Evolutionary conservation across 192 early-diverging fungal genomes (phyloP).

Genomic region (Backusella morwellensis): DNA sequence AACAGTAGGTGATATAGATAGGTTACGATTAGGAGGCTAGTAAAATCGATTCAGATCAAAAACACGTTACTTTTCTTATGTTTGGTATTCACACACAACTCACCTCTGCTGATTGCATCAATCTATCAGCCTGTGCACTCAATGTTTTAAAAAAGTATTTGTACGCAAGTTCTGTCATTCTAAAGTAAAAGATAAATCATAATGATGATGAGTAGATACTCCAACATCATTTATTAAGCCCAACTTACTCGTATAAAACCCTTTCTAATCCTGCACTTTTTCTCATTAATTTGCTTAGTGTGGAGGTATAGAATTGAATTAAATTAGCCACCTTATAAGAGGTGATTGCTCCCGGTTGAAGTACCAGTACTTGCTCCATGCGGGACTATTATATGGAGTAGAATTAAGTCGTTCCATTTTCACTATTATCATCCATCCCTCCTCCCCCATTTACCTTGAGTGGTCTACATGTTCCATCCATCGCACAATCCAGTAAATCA

Average conservation of each 20-base stretch:
- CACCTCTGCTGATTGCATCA: slow-evolving; percentile 49
- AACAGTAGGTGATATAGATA: slow-evolving; percentile 59
- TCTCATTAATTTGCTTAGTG: slow-evolving; percentile 61
- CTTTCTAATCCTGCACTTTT: slow-evolving; percentile 46
- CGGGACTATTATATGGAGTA: slow-evolving; percentile 44
- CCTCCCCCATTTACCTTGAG: slow-evolving; percentile 55
- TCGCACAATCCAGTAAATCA: slow-evolving; percentile 62
- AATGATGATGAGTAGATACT: background rate
- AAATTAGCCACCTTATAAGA: slow-evolving; percentile 69
- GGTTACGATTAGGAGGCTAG: slow-evolving; percentile 54
- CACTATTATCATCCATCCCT: background rate
- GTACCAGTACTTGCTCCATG: slow-evolving; percentile 73
- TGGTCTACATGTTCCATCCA: slow-evolving; percentile 73
- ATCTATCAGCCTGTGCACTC: slow-evolving; percentile 45
- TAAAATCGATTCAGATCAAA: background rate
- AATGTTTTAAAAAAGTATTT: slow-evolving; percentile 57
- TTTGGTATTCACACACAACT: background rate
- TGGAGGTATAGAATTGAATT: slow-evolving; percentile 75
- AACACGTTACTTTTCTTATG: background rate
- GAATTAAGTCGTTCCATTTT: background rate
- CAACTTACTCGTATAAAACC: slow-evolving; percentile 54
- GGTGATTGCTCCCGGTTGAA: slow-evolving; percentile 61
- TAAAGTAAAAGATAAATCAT: slow-evolving; percentile 3
- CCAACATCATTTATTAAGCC: background rate
- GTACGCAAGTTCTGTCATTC: slow-evolving; percentile 53